A percentile compares a stretch with the other conserved stretches of the same genome.
These are phyloP conservation scores for Spergularia marina DNA, from an alignment of 148 eudicot genomes.

Conservation along the genomic window DNA sequence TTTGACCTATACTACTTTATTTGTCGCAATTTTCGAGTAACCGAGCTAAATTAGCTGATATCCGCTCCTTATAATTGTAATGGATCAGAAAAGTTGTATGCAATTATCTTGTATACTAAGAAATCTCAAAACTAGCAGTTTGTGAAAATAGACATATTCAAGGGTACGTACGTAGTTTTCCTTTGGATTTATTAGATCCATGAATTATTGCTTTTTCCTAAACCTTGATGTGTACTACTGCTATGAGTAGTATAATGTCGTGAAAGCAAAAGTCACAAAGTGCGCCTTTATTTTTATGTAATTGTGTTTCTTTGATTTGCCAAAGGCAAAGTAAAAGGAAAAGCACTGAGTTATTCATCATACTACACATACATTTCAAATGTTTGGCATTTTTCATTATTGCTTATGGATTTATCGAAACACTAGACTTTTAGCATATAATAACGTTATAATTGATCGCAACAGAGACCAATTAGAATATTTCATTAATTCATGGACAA, in stretches of 20 bases:
- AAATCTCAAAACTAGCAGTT: too few relatives aligned
- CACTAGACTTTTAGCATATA: too few relatives aligned
- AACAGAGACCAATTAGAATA: too few relatives aligned
- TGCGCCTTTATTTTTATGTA: conserved; percentile 6
- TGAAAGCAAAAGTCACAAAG: not conserved
- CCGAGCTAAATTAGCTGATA: not conserved
- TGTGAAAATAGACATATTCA: too few relatives aligned
- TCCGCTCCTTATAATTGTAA: not conserved
- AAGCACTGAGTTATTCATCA: not conserved
- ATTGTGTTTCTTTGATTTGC: not conserved
- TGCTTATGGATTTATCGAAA: too few relatives aligned
- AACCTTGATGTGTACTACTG: not conserved
- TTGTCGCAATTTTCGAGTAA: not conserved
- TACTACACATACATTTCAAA: too few relatives aligned
- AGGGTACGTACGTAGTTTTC: too few relatives aligned
- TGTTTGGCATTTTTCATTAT: too few relatives aligned
- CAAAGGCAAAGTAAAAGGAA: not conserved
- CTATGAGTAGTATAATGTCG: not conserved
- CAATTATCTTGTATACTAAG: too few relatives aligned
- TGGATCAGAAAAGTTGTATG: too few relatives aligned
- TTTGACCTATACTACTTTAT: not conserved
- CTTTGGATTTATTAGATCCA: not conserved
- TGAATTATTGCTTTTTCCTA: not conserved
- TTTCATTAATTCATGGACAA: too few relatives aligned
- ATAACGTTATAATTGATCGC: too few relatives aligned